Conservation (phyloP, 1,284 basidiomycete species). For the Clitocybe nebularis region DNA sequence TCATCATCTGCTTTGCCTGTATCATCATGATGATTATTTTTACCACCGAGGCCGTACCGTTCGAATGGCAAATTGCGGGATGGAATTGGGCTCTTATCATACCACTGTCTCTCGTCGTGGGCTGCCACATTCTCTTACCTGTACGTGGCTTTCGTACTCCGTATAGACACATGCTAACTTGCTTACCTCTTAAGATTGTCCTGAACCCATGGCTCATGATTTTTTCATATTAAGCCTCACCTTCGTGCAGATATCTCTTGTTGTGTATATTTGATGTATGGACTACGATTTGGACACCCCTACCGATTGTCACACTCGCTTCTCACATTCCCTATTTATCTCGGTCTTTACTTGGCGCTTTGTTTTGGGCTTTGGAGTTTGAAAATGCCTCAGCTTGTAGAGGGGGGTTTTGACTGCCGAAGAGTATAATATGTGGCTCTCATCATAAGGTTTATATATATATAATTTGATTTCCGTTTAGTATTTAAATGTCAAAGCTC, state of each 20-base stretch:
- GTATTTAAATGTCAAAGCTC: too few species aligned
- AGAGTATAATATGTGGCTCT: neutral
- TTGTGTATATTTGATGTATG: too few species aligned
- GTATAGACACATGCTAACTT: neutral
- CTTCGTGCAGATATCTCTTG: neutral
- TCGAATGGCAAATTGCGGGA: conserved; percentile 61
- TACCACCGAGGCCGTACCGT: conserved; percentile 47
- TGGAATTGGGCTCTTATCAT: conserved; percentile 65
- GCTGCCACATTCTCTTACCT: conserved; percentile 65
- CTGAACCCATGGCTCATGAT: conserved; percentile 79
- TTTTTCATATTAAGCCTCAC: conserved; percentile 58
- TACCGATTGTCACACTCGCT: conserved; percentile 1
- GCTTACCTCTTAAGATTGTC: conserved; percentile 44
- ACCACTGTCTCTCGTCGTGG: conserved; percentile 57
- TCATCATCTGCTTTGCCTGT: conserved; percentile 52
- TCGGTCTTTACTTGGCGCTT: neutral
- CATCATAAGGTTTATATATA: too few species aligned
- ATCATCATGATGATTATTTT: conserved; percentile 57
- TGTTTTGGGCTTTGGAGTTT: conserved; percentile 3
- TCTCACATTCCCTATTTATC: neutral
- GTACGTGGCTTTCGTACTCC: conserved; percentile 37
- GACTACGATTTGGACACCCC: neutral
- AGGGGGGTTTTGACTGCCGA: neutral
- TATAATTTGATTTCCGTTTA: too few species aligned
- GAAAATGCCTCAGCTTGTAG: neutral